phyloP scores from a whole-genome alignment of 2,329 filamentous ascomycete species.

The Aureobasidium sp. region DNA sequence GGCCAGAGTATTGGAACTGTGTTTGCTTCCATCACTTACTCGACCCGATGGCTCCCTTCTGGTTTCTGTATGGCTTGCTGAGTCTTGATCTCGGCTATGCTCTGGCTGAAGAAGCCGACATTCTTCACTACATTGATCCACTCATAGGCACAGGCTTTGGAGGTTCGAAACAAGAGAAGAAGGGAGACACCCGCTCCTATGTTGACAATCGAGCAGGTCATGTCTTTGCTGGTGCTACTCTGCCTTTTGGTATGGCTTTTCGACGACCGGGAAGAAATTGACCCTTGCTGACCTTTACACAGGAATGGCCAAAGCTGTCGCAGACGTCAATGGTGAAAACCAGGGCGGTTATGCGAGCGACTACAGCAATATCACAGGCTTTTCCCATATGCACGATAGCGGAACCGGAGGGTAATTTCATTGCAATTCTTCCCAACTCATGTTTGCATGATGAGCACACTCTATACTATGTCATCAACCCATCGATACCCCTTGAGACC shows the following conservation, averaged over 20 bases:
- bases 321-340: constrained; percentile 44
- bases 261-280: neutral
- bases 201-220: constrained; percentile 28
- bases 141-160: constrained; percentile 39
- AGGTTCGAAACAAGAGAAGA: constrained; percentile 23
- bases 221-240: constrained; percentile 41
- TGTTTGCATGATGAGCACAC: constrained; percentile 8
- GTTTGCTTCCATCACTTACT: neutral
- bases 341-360: constrained; percentile 51
- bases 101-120: constrained; percentile 19
- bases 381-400: constrained; percentile 45
- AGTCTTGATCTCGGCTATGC: neutral
- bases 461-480: constrained; percentile 15
- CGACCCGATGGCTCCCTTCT: neutral
- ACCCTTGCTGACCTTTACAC: neutral
- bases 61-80: neutral
- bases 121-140: constrained; percentile 35
- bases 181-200: constrained; percentile 12
- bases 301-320: constrained; percentile 42
- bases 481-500: constrained; percentile 10
- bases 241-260: constrained; percentile 34
- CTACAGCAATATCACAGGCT: constrained; percentile 37
- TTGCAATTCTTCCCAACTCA: neutral
- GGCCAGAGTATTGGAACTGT: neutral
- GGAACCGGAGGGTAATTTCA: constrained; percentile 38